A percentile compares a stretch with the other conserved stretches of the same genome.
These are phyloP conservation scores for Nakaseomyces nivariensis DNA, from an alignment of 1,139 yeast genomes.

Conservation along the genomic window DNA sequence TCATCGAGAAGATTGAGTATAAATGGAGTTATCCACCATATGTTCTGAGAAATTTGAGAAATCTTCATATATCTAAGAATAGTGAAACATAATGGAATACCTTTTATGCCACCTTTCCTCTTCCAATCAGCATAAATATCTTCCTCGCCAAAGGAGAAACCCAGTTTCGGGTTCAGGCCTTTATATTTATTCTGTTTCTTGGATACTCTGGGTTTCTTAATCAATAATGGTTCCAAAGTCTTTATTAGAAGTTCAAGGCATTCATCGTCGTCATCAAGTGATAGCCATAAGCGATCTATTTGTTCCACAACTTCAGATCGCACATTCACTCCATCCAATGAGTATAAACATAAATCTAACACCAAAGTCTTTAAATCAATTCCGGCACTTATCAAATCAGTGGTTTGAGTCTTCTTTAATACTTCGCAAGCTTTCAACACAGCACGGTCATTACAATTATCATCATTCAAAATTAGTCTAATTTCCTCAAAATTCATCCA, in stretches of 20 bases:
- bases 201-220: background rate
- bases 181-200: background rate
- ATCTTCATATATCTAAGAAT: conserved; percentile 14
- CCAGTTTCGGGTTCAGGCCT: conserved; percentile 12
- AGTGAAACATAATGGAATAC: conserved; percentile 20
- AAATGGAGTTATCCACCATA: conserved; percentile 29
- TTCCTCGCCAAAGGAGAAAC: conserved; percentile 18
- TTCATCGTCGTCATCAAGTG: background rate
- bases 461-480: background rate
- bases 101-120: conserved; percentile 18
- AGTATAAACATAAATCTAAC: background rate
- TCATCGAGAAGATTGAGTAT: conserved; percentile 27
- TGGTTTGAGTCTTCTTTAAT: background rate
- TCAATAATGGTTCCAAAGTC: background rate
- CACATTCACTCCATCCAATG: background rate
- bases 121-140: conserved; percentile 16
- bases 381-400: background rate
- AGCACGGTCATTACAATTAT: background rate
- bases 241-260: background rate
- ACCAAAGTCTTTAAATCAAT: background rate
- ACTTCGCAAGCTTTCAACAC: background rate
- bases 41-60: conserved; percentile 18
- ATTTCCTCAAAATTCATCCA: background rate
- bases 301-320: background rate
- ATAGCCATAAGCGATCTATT: background rate